A percentile compares a stretch with the other conserved stretches of the same genome.
phyloP scores from a whole-genome alignment of 2,329 filamentous ascomycete genomes.

The Exserohilum turcica region DNA sequence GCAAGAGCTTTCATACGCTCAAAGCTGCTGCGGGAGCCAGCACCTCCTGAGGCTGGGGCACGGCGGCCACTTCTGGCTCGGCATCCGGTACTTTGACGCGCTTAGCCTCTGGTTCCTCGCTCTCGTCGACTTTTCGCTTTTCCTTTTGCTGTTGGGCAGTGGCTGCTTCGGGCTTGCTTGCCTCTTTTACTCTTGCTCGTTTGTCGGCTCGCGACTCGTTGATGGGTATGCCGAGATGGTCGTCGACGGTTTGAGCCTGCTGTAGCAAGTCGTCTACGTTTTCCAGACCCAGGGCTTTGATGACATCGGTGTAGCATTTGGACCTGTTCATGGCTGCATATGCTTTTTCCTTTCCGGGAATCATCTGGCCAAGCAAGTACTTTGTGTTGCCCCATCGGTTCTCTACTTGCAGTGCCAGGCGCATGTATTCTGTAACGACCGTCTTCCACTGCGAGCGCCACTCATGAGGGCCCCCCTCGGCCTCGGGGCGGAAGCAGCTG shows the following conservation, averaged over 20 bases:
- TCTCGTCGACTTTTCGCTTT: conserved; percentile 22
- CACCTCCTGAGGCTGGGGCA: conserved; percentile 21
- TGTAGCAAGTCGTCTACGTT: conserved; percentile 68
- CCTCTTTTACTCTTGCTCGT: conserved; percentile 49
- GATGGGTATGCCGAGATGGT: conserved; percentile 63
- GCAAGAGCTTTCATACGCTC: conserved; percentile 18
- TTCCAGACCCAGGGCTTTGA: conserved; percentile 67
- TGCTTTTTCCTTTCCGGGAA: conserved; percentile 75
- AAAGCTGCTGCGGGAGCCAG: conserved; percentile 24
- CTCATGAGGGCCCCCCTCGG: conserved; percentile 65
- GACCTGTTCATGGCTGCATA: conserved; percentile 66
- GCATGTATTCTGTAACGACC: conserved; percentile 76
- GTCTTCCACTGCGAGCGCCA: conserved; percentile 72
- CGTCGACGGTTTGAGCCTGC: conserved; percentile 69
- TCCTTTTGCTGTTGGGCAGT: conserved; percentile 22
- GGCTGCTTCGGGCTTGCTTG: conserved; percentile 13
- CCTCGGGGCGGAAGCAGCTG: conserved; percentile 76
- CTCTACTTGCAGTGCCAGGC: conserved; percentile 73
- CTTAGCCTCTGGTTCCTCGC: conserved; percentile 31
- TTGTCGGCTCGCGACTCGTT: conserved; percentile 55
- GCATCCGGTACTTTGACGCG: conserved; percentile 34
- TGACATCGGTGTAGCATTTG: conserved; percentile 74
- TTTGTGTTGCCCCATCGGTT: conserved; percentile 95
- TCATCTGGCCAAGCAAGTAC: conserved; percentile 81
- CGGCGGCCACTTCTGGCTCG: conserved; percentile 6